Evolutionary conservation across 129 eudicot species (phyloP).

Genomic region (Saposhnikovia divaricata): DNA sequence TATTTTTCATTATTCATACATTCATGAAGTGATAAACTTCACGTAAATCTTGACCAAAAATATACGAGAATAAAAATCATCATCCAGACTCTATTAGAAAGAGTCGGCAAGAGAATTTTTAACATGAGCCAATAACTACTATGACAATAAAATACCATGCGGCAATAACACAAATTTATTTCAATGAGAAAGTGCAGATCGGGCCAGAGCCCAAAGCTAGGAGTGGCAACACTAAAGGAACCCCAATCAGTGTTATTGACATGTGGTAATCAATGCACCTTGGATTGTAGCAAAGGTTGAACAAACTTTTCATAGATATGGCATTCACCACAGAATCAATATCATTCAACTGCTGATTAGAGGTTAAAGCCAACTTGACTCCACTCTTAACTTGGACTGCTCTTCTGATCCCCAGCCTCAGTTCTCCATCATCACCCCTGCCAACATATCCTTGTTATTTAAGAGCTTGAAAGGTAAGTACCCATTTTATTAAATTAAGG

Average conservation of each 20-base stretch:
- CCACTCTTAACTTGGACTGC: constrained; percentile 41
- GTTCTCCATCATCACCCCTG: constrained; percentile 89
- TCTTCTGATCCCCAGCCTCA: constrained; percentile 85
- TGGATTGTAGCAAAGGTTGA: constrained; percentile 69
- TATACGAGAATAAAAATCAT: background rate
- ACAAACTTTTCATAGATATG: constrained; percentile 40
- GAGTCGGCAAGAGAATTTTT: background rate
- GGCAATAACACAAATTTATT: background rate
- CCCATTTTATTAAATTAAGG: background rate
- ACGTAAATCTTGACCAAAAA: too few relatives aligned
- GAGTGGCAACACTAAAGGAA: background rate
- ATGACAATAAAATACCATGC: background rate
- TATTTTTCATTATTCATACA: too few relatives aligned
- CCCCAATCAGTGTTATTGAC: background rate
- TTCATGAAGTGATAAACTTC: too few relatives aligned
- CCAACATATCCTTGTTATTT: background rate
- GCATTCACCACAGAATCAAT: constrained; percentile 41
- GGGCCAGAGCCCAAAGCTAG: background rate
- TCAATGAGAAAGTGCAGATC: background rate
- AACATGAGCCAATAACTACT: background rate
- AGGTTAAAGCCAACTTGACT: constrained; percentile 27
- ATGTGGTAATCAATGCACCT: constrained; percentile 33
- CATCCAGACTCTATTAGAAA: background rate
- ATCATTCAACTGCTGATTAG: constrained; percentile 36
- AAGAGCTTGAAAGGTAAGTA: background rate